These are phyloP conservation scores for Serendipita sp. DNA, from an alignment of 1,284 basidiomycete species.

Conservation along the genomic window DNA sequence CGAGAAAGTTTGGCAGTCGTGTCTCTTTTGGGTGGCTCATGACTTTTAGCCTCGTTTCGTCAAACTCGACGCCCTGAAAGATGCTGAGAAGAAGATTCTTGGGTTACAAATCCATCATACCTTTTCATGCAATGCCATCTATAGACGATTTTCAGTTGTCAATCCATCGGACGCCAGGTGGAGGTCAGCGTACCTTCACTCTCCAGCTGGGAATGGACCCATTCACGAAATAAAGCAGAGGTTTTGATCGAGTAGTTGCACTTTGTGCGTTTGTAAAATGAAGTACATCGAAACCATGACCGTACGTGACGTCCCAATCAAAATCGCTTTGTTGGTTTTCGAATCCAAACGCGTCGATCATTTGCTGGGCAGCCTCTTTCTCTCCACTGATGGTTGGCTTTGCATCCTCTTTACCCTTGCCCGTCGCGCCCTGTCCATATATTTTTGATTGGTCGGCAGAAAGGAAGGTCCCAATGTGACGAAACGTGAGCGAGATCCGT, in stretches of 20 bases:
- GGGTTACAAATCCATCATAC: background rate
- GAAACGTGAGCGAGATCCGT: conserved; percentile 63
- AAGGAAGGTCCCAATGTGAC: conserved; percentile 60
- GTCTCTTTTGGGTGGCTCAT: conserved; percentile 8
- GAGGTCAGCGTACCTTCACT: background rate
- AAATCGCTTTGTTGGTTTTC: conserved; percentile 56
- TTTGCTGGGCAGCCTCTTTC: conserved; percentile 28
- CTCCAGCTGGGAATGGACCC: conserved; percentile 5
- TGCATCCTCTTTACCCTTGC: conserved; percentile 40
- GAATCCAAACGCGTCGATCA: conserved; percentile 49
- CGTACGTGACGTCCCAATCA: conserved; percentile 50
- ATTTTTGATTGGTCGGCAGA: conserved; percentile 34
- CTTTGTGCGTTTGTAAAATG: conserved; percentile 29
- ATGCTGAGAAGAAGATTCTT: background rate
- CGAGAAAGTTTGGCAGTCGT: conserved; percentile 1
- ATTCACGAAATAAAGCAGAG: conserved; percentile 6
- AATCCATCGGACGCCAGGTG: background rate
- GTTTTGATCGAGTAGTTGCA: background rate
- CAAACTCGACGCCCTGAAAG: background rate
- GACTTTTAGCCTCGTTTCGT: background rate
- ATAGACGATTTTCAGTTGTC: background rate
- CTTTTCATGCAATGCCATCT: conserved; percentile 6
- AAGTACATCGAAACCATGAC: conserved; percentile 49
- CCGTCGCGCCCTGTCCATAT: conserved; percentile 52
- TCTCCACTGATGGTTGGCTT: conserved; percentile 35